Evolutionary conservation across 2,329 filamentous ascomycete species (phyloP).

Genomic region (Verticillium isaacii): DNA sequence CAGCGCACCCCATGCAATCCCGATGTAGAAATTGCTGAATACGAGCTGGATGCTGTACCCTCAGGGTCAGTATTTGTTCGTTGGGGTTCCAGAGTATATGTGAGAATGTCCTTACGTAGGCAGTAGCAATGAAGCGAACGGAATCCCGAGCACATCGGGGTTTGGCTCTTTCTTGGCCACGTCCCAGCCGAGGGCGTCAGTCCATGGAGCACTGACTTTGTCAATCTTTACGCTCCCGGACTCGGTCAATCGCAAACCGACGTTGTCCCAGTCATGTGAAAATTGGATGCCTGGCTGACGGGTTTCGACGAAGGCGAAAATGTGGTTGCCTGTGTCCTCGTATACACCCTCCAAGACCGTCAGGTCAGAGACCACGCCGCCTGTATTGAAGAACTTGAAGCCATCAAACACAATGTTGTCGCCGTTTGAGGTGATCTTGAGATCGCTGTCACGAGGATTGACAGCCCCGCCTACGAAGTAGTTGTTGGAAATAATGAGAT

Average conservation of each 20-base stretch:
- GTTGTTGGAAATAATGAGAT: constrained; percentile 57
- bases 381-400: constrained; percentile 63
- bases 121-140: constrained; percentile 53
- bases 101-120: constrained; percentile 38
- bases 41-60: constrained; percentile 52
- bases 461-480: constrained; percentile 63
- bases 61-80: not conserved
- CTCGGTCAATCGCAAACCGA: constrained; percentile 59
- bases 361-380: constrained; percentile 60
- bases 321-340: constrained; percentile 53
- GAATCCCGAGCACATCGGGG: constrained; percentile 25
- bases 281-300: constrained; percentile 53
- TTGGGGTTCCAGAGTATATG: not conserved
- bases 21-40: constrained; percentile 63
- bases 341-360: constrained; percentile 60
- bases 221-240: constrained; percentile 58
- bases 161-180: constrained; percentile 42
- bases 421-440: constrained; percentile 50
- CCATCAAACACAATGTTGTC: constrained; percentile 56
- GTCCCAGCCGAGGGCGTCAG: constrained; percentile 59
- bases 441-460: constrained; percentile 59
- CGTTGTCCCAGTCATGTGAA: constrained; percentile 57
- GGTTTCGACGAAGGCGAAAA: constrained; percentile 58
- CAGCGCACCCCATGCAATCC: constrained; percentile 56
- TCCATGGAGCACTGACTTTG: constrained; percentile 52